Conservation (phyloP, 768 basidiomycete species). For the Dioszegia hungarica region DNA sequence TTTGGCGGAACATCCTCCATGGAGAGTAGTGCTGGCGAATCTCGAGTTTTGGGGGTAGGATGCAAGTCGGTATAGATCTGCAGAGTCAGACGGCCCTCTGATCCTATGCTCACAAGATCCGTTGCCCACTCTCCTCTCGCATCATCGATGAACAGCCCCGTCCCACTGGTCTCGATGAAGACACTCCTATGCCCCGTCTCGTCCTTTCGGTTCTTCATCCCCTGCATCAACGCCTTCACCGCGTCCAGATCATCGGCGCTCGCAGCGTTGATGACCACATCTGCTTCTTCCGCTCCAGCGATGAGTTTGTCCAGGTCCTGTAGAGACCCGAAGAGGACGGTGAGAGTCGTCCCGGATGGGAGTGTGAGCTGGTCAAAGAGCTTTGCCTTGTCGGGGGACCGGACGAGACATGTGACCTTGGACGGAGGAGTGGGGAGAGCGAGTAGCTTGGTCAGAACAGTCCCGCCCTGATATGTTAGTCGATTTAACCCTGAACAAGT, state of each 20-base stretch:
- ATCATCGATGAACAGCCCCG: constrained; percentile 36
- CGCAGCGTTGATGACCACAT: constrained; percentile 38
- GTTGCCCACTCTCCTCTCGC: constrained; percentile 30
- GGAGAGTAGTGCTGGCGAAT: constrained; percentile 27
- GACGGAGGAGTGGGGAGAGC: constrained; percentile 18
- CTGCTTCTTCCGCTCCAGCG: constrained; percentile 25
- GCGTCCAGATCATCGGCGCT: constrained; percentile 35
- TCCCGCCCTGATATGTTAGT: constrained; percentile 10
- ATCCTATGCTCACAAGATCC: constrained; percentile 20
- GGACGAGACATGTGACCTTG: constrained; percentile 28
- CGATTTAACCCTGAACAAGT: no score
- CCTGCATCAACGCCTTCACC: constrained; percentile 36
- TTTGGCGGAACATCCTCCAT: constrained; percentile 32
- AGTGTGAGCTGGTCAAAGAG: constrained; percentile 10
- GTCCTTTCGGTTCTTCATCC: constrained; percentile 34
- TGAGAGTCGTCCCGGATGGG: constrained; percentile 8
- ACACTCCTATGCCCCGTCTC: constrained; percentile 39
- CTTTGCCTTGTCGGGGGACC: constrained; percentile 23
- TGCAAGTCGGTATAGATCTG: constrained; percentile 45
- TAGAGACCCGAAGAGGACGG: constrained; percentile 28
- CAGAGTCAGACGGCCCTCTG: neutral
- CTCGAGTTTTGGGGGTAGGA: constrained; percentile 26
- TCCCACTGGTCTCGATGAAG: constrained; percentile 43
- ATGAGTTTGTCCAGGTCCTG: constrained; percentile 27
- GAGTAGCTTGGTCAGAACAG: constrained; percentile 16